Percentiles rank a stretch among this genome's conserved stretches.
phyloP scores from a whole-genome alignment of 805 yeast genomes.

The Saccharomyces kudriavzevii region DNA sequence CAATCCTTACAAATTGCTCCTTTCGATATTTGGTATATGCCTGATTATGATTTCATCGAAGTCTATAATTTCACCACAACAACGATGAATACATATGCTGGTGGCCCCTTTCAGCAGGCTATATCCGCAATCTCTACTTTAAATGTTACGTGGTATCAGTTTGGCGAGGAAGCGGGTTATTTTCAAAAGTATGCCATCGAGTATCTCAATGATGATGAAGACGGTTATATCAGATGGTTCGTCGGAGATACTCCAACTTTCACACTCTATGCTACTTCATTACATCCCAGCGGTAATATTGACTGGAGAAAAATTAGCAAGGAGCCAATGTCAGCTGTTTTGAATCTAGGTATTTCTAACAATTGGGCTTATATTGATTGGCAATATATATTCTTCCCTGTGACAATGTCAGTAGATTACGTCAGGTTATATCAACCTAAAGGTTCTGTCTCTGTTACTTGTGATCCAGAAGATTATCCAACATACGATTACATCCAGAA shows the following conservation, averaged over 20 bases:
- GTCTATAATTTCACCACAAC: conserved; percentile 63
- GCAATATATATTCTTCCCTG: conserved; percentile 74
- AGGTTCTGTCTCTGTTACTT: conserved; percentile 51
- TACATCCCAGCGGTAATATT: conserved; percentile 86
- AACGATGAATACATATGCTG: conserved; percentile 77
- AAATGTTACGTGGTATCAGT: conserved; percentile 76
- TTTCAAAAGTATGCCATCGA: conserved; percentile 77
- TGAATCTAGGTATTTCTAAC: conserved; percentile 85
- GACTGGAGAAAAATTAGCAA: conserved; percentile 73
- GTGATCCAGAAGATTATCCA: conserved; percentile 84
- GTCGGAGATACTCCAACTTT: conserved; percentile 75
- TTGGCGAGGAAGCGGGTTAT: conserved; percentile 40
- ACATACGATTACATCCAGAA: conserved; percentile 71
- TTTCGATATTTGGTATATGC: conserved; percentile 86
- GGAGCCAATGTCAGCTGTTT: conserved; percentile 86
- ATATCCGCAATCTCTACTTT: conserved; percentile 74
- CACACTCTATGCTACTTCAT: conserved; percentile 62
- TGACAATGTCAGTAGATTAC: conserved; percentile 66
- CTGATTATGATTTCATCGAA: conserved; percentile 75
- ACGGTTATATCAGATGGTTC: conserved; percentile 79
- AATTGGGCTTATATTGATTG: conserved; percentile 94
- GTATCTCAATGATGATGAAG: conserved; percentile 57
- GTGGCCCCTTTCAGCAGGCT: conserved; percentile 93
- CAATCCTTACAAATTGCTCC: conserved; percentile 94
- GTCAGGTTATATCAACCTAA: conserved; percentile 88